Evolutionary conservation across 2,329 filamentous ascomycete species (phyloP).

Genomic region (Diaporthe destruens): DNA sequence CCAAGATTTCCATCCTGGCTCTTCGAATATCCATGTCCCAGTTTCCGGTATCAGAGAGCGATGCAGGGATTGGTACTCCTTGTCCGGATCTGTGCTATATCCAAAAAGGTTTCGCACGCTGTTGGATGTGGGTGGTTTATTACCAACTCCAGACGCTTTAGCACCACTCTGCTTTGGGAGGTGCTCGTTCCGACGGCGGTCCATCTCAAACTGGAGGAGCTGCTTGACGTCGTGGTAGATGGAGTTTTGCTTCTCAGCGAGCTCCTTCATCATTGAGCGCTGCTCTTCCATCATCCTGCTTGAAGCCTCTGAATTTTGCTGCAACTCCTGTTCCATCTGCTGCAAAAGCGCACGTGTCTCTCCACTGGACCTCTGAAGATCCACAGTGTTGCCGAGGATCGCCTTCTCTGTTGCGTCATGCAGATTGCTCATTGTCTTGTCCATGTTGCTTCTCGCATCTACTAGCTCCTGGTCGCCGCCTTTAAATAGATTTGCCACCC

Average conservation of each 20-base stretch:
- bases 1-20: slow-evolving; percentile 1
- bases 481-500: slow-evolving; percentile 2
- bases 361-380: neutral
- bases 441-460: neutral
- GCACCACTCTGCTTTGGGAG: neutral
- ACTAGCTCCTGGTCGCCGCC: slow-evolving; percentile 4
- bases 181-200: neutral
- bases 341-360: slow-evolving; percentile 7
- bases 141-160: neutral
- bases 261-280: neutral
- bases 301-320: neutral
- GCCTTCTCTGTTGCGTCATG: slow-evolving; percentile 2
- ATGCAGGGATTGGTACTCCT: neutral
- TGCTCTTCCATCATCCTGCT: neutral
- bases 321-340: slow-evolving; percentile 20
- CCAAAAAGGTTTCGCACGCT: neutral
- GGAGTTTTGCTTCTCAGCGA: slow-evolving; percentile 10
- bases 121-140: slow-evolving; percentile 2
- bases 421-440: slow-evolving; percentile 9
- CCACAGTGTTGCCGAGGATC: neutral
- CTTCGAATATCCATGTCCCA: neutral
- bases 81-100: neutral
- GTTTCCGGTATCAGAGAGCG: slow-evolving; percentile 6
- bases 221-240: slow-evolving; percentile 6
- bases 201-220: slow-evolving; percentile 8